Evolutionary conservation across 345 rosid species (phyloP), one percentile per base, ranked within the genome.

Genomic region (Clarkia xantiana): DNA sequence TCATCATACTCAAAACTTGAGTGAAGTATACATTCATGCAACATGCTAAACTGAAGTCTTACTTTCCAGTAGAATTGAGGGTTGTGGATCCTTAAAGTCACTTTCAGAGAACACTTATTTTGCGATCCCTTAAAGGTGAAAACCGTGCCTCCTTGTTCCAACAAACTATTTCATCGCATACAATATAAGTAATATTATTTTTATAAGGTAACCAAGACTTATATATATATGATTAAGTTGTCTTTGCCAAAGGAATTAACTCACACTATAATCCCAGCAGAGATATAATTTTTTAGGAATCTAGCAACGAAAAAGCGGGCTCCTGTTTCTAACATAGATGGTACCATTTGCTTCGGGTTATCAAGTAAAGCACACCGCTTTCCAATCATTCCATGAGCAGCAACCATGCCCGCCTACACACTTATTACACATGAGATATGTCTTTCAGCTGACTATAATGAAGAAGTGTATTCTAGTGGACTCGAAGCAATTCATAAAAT

Each of bases 11-110:
- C n/a, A n/a, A n/a, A n/a, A n/a, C n/a, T n/a, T n/a, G n/a, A n/a
- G n/a, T n/a, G n/a, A n/a, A n/a, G n/a, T n/a, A n/a, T n/a, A n/a
- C n/a, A n/a, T n/a, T n/a, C n/a, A n/a, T n/a, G n/a, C n/a, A n/a
- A n/a, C n/a, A n/a, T n/a, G n/a, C n/a, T n/a, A n/a, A n/a, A n/a
- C n/a, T n/a, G n/a, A n/a, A n/a, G n/a, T n/a, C n/a, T n/a, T n/a
- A 86, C 97, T 94, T 90, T 90, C 91, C 95, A 86, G 70, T 90
- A 86, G 70, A 90, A 83, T 49, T 71, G 84, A 42, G 94, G 89
- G 68, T 57, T 76, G 70, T 86, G 88, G 60, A 90, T 69, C 65
- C 63, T 82, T 65, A 90, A 56, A 34, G 63, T 59, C 57, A 72
- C 57, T 61, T 69, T 76, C 52, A 70, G 60, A 34, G 60, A 57